Evolutionary conservation across 2,329 filamentous ascomycete genomes (phyloP).

Genomic region (Nannizziopsis arthrosporioides): DNA sequence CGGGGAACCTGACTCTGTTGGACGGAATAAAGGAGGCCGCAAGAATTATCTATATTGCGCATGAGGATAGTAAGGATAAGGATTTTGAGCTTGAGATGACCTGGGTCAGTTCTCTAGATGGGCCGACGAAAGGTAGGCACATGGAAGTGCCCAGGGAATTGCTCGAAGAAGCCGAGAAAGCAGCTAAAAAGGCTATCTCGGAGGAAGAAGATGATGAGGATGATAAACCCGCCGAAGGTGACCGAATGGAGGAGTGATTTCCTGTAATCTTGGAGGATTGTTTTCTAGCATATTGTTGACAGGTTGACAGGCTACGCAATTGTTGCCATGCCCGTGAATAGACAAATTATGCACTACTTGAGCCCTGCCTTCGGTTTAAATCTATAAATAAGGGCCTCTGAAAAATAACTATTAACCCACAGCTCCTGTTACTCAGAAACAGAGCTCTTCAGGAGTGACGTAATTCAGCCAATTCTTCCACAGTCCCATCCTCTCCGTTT

Average conservation of each 20-base stretch:
- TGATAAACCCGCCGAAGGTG: slow-evolving; percentile 48
- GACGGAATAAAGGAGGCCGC: slow-evolving; percentile 94
- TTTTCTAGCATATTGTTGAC: background rate
- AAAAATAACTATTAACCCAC: no score
- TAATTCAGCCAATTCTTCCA: slow-evolving; percentile 44
- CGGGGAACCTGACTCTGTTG: slow-evolving; percentile 62
- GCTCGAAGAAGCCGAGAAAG: slow-evolving; percentile 78
- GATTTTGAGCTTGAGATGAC: slow-evolving; percentile 99
- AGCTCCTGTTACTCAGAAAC: no score
- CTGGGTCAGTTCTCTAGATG: slow-evolving; percentile 77
- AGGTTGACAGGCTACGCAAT: no score
- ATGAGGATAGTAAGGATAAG: slow-evolving; percentile 99
- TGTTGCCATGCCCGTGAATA: no score
- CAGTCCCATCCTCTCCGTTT: slow-evolving; percentile 77
- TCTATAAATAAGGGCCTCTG: background rate
- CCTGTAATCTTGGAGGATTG: background rate
- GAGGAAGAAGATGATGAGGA: slow-evolving; percentile 76
- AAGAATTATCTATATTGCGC: slow-evolving; percentile 90
- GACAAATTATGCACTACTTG: no score
- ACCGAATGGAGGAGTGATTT: slow-evolving; percentile 75
- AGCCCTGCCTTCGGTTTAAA: background rate
- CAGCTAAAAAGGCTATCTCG: slow-evolving; percentile 82
- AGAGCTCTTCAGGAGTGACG: no score
- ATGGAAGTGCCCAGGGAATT: slow-evolving; percentile 86
- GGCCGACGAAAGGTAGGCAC: slow-evolving; percentile 85